These are phyloP conservation scores for Colletotrichum melonis DNA, from an alignment of 2,329 filamentous ascomycete species.

Conservation along the genomic window DNA sequence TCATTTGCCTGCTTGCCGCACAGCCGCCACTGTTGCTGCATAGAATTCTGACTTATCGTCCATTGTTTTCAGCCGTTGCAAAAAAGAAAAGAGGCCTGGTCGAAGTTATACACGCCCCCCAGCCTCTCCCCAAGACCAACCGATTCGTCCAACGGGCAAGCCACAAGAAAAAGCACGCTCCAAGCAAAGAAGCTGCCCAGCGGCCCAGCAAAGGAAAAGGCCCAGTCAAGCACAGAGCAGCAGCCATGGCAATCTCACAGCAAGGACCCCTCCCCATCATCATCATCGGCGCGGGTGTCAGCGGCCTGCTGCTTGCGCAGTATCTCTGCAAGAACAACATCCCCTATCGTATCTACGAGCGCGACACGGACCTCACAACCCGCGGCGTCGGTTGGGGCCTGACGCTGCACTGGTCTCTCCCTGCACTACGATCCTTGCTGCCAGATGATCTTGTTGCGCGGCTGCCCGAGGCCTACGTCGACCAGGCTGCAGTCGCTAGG, in stretches of 20 bases:
- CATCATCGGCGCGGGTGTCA: slow-evolving; percentile 51
- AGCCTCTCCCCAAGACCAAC: background rate
- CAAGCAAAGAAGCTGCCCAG: background rate
- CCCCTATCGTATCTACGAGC: slow-evolving; percentile 63
- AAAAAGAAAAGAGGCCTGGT: background rate
- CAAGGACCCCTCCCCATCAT: slow-evolving; percentile 42
- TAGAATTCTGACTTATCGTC: background rate
- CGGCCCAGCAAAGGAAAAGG: background rate
- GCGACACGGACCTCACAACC: slow-evolving; percentile 57
- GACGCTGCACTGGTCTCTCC: slow-evolving; percentile 72
- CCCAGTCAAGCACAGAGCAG: too few species aligned
- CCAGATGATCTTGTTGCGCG: slow-evolving; percentile 56
- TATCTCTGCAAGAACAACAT: slow-evolving; percentile 45
- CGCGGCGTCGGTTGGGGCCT: slow-evolving; percentile 70
- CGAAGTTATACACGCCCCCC: background rate
- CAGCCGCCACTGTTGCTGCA: background rate
- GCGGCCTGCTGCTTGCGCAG: slow-evolving; percentile 51
- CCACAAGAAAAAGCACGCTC: background rate
- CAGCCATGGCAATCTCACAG: slow-evolving; percentile 4
- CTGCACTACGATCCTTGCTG: slow-evolving; percentile 61
- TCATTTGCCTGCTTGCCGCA: background rate
- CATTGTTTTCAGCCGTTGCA: background rate
- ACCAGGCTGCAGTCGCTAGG: slow-evolving; percentile 59
- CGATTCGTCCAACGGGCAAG: background rate
- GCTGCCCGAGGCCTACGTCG: slow-evolving; percentile 64